These are phyloP conservation scores for Backusella westeae DNA, from an alignment of 192 early-diverging fungal species.

Conservation along the genomic window DNA sequence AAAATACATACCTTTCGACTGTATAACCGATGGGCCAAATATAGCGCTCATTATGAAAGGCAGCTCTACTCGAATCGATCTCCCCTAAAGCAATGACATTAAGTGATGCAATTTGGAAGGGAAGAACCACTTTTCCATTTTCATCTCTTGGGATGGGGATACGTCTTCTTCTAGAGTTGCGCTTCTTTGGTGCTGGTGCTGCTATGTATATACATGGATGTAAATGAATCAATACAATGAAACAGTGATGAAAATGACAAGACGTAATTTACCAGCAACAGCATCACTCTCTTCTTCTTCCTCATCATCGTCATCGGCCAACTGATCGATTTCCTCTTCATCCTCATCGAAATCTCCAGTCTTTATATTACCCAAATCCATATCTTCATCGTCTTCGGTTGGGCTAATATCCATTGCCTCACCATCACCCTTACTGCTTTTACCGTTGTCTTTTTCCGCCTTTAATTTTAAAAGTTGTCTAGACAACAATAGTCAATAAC, in stretches of 20 bases:
- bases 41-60: constrained; percentile 78
- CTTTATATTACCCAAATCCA: not conserved
- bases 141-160: constrained; percentile 32
- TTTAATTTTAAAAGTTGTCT: not conserved
- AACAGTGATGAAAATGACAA: too few relatives aligned
- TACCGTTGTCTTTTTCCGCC: not conserved
- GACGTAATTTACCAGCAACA: not conserved
- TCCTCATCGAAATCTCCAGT: not conserved
- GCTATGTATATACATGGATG: not conserved
- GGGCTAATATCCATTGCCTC: constrained; percentile 18
- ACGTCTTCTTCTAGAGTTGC: not conserved
- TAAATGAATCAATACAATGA: not conserved
- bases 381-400: constrained; percentile 10
- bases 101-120: constrained; percentile 61
- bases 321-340: constrained; percentile 13
- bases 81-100: constrained; percentile 59
- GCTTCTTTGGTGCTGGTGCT: constrained; percentile 15
- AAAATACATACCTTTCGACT: constrained; percentile 44
- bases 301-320: constrained; percentile 9
- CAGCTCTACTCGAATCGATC: constrained; percentile 54
- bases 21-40: constrained; percentile 81
- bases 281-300: not conserved
- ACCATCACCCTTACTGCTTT: not conserved
- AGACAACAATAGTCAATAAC: not conserved
- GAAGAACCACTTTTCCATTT: constrained; percentile 61